Base-by-base conservation (phyloP, 169 alveolate genomes). In the Neospora caninum region DNA sequence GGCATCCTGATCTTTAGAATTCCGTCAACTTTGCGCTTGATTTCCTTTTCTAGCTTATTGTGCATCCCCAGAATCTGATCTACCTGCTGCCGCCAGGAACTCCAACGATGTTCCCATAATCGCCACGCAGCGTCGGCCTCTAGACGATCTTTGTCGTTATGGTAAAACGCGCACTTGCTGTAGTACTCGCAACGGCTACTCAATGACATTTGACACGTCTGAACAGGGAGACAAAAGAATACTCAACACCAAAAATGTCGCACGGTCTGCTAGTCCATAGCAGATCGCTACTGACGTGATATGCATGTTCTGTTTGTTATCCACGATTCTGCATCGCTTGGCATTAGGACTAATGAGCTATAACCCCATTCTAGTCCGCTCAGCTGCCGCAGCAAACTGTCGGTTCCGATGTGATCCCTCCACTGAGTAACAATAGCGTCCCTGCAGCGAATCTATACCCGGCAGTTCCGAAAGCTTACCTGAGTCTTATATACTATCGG, bases 401-500 rank as follows among this genome's bases (percentile, higher is more conserved):
- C 58, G 58, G 58, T 49, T 49, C 58, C 58, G n/a, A n/a, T n/a
- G n/a, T n/a, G n/a, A n/a, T n/a, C n/a, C n/a, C n/a, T n/a, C n/a
- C n/a, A n/a, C n/a, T n/a, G n/a, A n/a, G n/a, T n/a, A n/a, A n/a
- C n/a, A n/a, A n/a, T n/a, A n/a, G n/a, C n/a, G n/a, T n/a, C n/a
- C n/a, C n/a, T n/a, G n/a, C n/a, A n/a, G n/a, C n/a, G n/a, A n/a
- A n/a, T n/a, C n/a, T n/a, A n/a, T n/a, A n/a, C n/a, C n/a, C n/a
- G n/a, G n/a, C n/a, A 49, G 4, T 4, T 7, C 58, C 4, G 73
- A 29, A 27, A 64, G 64, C 98, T 95, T 88, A 95, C 96, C 88
- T 97, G 97, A 39, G 97, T 97, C 88, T 96, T 97, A 91, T 97
- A 97, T 27, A 97, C 97, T 38, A 97, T 96, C 9, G 98, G 98